Evolutionary conservation across 345 rosid species (phyloP).

Genomic region (Geranium rotundifolium): DNA sequence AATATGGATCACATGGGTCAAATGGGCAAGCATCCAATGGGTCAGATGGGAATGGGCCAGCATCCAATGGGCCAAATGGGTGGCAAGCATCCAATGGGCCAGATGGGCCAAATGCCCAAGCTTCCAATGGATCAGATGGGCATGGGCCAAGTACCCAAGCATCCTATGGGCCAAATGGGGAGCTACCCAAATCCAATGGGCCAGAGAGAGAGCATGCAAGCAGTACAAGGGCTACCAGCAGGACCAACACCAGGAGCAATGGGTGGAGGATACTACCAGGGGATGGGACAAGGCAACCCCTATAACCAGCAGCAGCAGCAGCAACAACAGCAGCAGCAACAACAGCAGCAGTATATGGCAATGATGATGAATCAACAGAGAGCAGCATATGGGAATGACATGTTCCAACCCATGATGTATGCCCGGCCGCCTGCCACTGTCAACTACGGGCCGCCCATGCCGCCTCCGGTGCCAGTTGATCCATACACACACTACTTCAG

Average conservation of each 20-base stretch:
- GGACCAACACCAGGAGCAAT: conserved; percentile 28
- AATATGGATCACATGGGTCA: conserved; percentile 13
- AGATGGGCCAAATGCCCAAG: neutral
- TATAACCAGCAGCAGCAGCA: conserved; percentile 43
- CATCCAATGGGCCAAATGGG: conserved; percentile 14
- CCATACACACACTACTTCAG: conserved; percentile 62
- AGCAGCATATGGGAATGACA: conserved; percentile 34
- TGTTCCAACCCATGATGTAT: conserved; percentile 89
- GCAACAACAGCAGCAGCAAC: no score
- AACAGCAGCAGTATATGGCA: conserved; percentile 56
- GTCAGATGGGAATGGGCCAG: conserved; percentile 18
- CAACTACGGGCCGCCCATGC: conserved; percentile 57
- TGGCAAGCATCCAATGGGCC: conserved; percentile 20
- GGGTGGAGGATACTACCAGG: conserved; percentile 38
- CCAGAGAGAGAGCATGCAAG: conserved; percentile 30
- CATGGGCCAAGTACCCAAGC: conserved; percentile 27
- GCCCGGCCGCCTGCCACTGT: conserved; percentile 45
- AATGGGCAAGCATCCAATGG: conserved; percentile 25
- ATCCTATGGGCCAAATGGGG: conserved; percentile 29
- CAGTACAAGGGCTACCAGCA: conserved; percentile 24
- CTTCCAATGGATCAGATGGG: neutral
- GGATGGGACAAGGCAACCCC: conserved; percentile 34
- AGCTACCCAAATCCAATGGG: conserved; percentile 28
- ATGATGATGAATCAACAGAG: conserved; percentile 64
- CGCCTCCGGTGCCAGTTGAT: conserved; percentile 28